Evolutionary conservation across 2,329 filamentous ascomycete genomes (phyloP).

Genomic region (Bertia moriformis): DNA sequence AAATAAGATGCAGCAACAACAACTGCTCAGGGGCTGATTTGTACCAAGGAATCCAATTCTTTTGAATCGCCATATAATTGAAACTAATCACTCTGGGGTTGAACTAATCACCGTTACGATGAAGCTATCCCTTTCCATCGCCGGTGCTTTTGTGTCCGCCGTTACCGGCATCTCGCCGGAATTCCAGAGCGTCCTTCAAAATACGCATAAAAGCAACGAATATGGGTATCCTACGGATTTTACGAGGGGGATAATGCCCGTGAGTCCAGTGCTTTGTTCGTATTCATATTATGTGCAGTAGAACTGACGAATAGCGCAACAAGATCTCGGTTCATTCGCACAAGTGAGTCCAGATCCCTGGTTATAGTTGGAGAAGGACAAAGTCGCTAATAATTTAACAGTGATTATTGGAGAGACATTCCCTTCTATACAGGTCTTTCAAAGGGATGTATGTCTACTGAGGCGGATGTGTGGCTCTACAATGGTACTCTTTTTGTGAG

Average conservation of each 20-base stretch:
- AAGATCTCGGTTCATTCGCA: background rate
- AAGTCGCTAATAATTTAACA: conserved; percentile 45
- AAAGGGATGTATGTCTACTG: conserved; percentile 38
- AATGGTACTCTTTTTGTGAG: conserved; percentile 35
- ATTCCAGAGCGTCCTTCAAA: background rate
- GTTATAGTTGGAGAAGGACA: too few species aligned
- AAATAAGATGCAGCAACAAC: too few species aligned
- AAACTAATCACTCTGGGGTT: too few species aligned
- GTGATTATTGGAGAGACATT: conserved; percentile 37
- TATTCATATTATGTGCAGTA: background rate
- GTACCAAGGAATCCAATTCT: too few species aligned
- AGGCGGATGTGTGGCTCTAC: conserved; percentile 46
- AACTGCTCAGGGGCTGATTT: too few species aligned
- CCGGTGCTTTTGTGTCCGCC: background rate
- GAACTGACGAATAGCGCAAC: too few species aligned
- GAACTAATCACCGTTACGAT: too few species aligned
- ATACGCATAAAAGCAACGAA: background rate
- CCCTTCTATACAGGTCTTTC: conserved; percentile 31
- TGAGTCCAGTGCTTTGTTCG: background rate
- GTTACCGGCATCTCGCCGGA: background rate
- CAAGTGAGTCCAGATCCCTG: background rate
- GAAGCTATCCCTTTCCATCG: too few species aligned
- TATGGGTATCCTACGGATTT: background rate
- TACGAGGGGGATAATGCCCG: background rate
- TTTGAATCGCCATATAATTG: too few species aligned